These are phyloP conservation scores for Penicillium cataractarum DNA, from an alignment of 495 filamentous ascomycete species.

Conservation along the genomic window DNA sequence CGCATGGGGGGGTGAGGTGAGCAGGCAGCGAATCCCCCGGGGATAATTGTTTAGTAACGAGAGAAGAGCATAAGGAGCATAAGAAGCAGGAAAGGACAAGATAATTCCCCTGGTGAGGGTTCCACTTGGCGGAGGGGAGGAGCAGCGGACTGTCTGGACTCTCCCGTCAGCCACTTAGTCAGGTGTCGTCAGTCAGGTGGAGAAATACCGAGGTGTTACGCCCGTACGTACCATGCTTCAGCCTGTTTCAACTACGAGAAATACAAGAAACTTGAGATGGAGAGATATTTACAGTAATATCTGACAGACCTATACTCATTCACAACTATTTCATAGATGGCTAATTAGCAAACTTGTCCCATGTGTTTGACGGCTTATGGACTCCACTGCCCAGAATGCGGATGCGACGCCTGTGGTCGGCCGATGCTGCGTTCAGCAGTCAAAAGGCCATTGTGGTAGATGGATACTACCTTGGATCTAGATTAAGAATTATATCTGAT, in stretches of 20 bases:
- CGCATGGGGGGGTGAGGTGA: conserved; percentile 10
- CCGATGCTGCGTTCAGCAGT: conserved; percentile 15
- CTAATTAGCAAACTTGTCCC: background rate
- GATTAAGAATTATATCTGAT: background rate
- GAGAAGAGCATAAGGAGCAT: conserved; percentile 6
- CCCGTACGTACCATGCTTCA: background rate
- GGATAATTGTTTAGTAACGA: background rate
- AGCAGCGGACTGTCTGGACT: background rate
- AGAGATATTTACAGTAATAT: no score
- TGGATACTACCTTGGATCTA: background rate
- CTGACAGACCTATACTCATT: background rate
- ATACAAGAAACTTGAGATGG: background rate
- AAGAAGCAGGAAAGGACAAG: background rate
- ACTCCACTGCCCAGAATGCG: conserved; percentile 27
- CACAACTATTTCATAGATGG: background rate
- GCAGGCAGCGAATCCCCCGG: background rate
- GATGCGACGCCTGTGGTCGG: conserved; percentile 21
- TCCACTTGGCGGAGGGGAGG: conserved; percentile 6
- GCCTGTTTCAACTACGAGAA: background rate
- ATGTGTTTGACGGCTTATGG: background rate
- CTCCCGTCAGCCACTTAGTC: conserved; percentile 14
- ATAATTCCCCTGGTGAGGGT: conserved; percentile 6
- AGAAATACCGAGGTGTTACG: background rate
- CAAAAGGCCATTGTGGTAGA: conserved; percentile 3
- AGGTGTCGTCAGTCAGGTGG: conserved; percentile 6